A percentile compares a stretch with the other conserved stretches of the same genome.
These are phyloP conservation scores for Curvularia hawaiiensis DNA, from an alignment of 2,329 filamentous ascomycete genomes.

Conservation along the genomic window DNA sequence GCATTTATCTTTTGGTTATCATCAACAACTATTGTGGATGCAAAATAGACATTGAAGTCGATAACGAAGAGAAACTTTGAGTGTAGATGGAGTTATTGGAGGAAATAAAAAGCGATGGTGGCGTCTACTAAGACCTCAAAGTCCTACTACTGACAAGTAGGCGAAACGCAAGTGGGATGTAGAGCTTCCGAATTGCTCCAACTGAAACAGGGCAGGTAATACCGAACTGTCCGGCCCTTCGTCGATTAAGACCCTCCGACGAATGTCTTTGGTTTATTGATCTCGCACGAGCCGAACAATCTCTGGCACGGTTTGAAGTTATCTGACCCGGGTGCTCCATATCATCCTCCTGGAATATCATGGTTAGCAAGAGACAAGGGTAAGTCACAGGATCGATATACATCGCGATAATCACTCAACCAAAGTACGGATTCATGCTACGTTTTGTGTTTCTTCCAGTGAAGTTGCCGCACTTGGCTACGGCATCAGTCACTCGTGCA, in stretches of 20 bases:
- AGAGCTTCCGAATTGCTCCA: too few species aligned
- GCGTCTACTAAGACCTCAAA: too few species aligned
- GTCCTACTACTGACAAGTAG: too few species aligned
- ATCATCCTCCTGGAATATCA: constrained; percentile 20
- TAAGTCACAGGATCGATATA: neutral
- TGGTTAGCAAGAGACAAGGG: neutral
- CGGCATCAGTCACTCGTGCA: constrained; percentile 6
- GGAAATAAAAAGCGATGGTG: too few species aligned
- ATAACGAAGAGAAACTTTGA: too few species aligned
- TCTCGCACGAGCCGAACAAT: constrained; percentile 44
- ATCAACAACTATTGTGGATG: too few species aligned
- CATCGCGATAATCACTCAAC: neutral
- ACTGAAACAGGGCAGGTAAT: neutral
- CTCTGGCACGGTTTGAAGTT: constrained; percentile 38
- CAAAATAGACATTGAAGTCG: too few species aligned
- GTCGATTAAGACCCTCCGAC: neutral
- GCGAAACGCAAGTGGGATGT: too few species aligned
- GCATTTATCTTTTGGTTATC: too few species aligned
- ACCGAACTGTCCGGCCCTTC: neutral
- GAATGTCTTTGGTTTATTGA: neutral
- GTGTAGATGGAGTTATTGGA: too few species aligned
- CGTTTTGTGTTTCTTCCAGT: constrained; percentile 14
- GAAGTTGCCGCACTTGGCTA: constrained; percentile 1
- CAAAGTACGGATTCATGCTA: constrained; percentile 24
- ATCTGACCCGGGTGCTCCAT: constrained; percentile 23